phyloP scores from a whole-genome alignment of 441 rosid species.

The Geranium incanum region DNA sequence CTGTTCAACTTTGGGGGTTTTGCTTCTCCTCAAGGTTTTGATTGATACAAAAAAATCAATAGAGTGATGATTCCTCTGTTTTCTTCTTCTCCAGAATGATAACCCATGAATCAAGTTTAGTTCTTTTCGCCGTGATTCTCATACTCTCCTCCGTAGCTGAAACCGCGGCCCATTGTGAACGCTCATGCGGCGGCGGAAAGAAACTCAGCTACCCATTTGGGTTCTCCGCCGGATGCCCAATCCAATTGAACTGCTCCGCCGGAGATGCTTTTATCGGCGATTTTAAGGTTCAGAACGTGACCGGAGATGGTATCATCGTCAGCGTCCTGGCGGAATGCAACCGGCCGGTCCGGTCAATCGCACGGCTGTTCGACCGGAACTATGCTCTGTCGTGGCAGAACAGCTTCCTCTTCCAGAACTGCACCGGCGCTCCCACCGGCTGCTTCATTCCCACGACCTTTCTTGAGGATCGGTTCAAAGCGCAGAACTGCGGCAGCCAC shows the following conservation, averaged over 20 bases:
- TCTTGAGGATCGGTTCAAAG: constrained; percentile 15
- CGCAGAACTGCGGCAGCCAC: constrained; percentile 20
- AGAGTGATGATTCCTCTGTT: constrained; percentile 18
- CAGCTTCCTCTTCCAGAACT: constrained; percentile 44
- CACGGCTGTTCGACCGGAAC: constrained; percentile 25
- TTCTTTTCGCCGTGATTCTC: constrained; percentile 13
- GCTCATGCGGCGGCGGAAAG: constrained; percentile 30
- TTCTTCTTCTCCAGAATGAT: constrained; percentile 22
- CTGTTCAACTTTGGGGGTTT: not conserved
- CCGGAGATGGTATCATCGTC: constrained; percentile 33
- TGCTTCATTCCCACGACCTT: constrained; percentile 29
- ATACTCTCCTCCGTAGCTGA: constrained; percentile 5
- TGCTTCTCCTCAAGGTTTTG: not conserved
- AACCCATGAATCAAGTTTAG: constrained; percentile 16
- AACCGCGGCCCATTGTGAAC: constrained; percentile 21
- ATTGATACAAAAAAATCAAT: not conserved
- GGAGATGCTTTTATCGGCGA: constrained; percentile 29
- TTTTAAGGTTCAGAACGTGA: constrained; percentile 43
- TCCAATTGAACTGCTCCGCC: constrained; percentile 35
- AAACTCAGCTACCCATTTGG: constrained; percentile 58
- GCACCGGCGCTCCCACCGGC: constrained; percentile 16
- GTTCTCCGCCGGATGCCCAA: constrained; percentile 36
- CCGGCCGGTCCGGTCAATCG: constrained; percentile 34
- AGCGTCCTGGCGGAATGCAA: constrained; percentile 38
- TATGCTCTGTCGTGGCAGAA: constrained; percentile 38